These are phyloP conservation scores for Sporisorium exsertum DNA, from an alignment of 1,284 basidiomycete genomes.

Conservation along the genomic window DNA sequence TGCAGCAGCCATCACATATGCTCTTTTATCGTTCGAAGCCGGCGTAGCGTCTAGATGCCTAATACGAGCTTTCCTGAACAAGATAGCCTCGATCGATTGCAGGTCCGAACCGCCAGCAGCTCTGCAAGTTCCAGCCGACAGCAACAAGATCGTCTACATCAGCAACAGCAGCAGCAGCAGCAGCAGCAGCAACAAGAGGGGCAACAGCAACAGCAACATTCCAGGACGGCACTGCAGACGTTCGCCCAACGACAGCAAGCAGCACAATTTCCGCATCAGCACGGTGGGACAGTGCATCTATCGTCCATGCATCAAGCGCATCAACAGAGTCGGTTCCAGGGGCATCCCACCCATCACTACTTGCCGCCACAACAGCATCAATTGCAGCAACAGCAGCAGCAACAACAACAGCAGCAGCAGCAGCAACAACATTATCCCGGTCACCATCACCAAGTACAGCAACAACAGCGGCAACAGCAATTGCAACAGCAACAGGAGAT, in stretches of 20 bases:
- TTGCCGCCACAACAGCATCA: slow-evolving; percentile 3
- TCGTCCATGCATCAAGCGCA: slow-evolving; percentile 22
- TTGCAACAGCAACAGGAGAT: slow-evolving; percentile 6
- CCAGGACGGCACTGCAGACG: background rate
- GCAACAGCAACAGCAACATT: background rate
- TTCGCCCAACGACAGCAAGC: background rate
- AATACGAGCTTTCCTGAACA: slow-evolving; percentile 20
- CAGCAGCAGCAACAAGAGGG: slow-evolving; percentile 2
- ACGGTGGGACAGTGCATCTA: background rate
- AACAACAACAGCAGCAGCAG: slow-evolving; percentile 4
- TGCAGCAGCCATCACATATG: slow-evolving; percentile 4
- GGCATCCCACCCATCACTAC: slow-evolving; percentile 11
- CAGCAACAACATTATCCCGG: too few species aligned
- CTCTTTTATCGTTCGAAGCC: background rate
- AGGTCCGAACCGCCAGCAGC: background rate
- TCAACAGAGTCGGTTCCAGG: slow-evolving; percentile 10
- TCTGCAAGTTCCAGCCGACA: background rate
- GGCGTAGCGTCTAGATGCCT: slow-evolving; percentile 21
- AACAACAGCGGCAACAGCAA: background rate
- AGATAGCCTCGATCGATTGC: background rate
- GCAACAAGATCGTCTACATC: slow-evolving; percentile 6
- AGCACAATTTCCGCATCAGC: slow-evolving; percentile 2
- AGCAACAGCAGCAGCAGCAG: slow-evolving; percentile 2
- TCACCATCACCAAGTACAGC: too few species aligned
- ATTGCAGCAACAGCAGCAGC: slow-evolving; percentile 14